These are phyloP conservation scores for Cudoniella acicularis DNA, from an alignment of 495 filamentous ascomycete genomes.

Conservation along the genomic window DNA sequence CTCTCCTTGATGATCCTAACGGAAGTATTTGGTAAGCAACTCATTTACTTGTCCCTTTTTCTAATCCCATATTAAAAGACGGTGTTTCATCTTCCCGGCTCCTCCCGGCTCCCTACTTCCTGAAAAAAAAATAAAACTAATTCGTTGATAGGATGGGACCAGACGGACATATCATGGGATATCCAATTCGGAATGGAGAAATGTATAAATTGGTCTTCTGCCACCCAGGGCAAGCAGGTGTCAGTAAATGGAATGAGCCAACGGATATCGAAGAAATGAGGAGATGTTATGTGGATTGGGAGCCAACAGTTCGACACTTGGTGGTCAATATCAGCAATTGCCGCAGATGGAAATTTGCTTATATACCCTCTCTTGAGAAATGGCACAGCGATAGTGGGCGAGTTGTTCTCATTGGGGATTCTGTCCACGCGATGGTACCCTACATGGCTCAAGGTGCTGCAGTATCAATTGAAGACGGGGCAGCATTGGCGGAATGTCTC, in stretches of 20 bases:
- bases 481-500: conserved; percentile 22
- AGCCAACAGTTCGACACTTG: background rate
- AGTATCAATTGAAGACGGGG: conserved; percentile 32
- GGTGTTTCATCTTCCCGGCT: too few relatives aligned
- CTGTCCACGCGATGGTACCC: conserved; percentile 43
- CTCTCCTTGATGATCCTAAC: too few relatives aligned
- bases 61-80: too few relatives aligned
- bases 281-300: background rate
- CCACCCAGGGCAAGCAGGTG: background rate
- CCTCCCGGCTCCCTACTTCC: too few relatives aligned
- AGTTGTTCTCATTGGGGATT: conserved; percentile 40
- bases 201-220: conserved; percentile 23
- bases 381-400: conserved; percentile 32
- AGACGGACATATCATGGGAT: conserved; percentile 37
- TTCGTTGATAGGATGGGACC: conserved; percentile 45
- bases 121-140: conserved; percentile 31
- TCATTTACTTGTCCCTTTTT: too few relatives aligned
- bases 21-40: too few relatives aligned
- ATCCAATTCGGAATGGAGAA: conserved; percentile 19
- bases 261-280: conserved; percentile 7
- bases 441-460: conserved; percentile 34
- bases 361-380: conserved; percentile 24
- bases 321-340: conserved; percentile 29
- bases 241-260: conserved; percentile 9
- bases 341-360: conserved; percentile 38